A percentile compares a stretch with the other conserved stretches of the same genome.
These are phyloP conservation scores for Henckelia pumila DNA, from an alignment of 257 asterid genomes.

Conservation along the genomic window DNA sequence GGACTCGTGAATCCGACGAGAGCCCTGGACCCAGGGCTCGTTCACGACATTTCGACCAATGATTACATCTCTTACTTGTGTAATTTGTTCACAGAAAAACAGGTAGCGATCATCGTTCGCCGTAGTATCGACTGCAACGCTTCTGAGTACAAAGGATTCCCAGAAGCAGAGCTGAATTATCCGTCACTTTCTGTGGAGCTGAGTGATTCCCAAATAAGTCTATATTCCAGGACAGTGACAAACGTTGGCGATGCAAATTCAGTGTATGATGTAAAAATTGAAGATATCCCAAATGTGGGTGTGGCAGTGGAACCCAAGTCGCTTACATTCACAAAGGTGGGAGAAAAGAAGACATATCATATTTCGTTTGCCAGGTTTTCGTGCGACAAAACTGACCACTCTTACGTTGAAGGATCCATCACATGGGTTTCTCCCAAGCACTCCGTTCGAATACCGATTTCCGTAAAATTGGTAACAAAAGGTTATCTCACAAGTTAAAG, in stretches of 20 bases:
- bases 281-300: conserved; percentile 15
- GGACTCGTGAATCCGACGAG: conserved; percentile 36
- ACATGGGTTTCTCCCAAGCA: conserved; percentile 28
- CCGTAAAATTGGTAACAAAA: conserved; percentile 23
- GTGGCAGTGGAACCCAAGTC: conserved; percentile 24
- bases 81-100: conserved; percentile 18
- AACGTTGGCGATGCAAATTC: conserved; percentile 38
- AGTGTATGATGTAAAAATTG: conserved; percentile 17
- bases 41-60: conserved; percentile 23
- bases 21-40: conserved; percentile 38
- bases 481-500: too few species aligned
- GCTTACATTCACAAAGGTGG: conserved; percentile 22
- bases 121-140: conserved; percentile 12
- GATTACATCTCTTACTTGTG: conserved; percentile 36
- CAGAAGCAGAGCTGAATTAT: conserved; percentile 35
- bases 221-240: conserved; percentile 39
- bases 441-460: conserved; percentile 30
- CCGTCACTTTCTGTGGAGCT: conserved; percentile 37
- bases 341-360: conserved; percentile 20
- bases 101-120: conserved; percentile 20
- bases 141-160: background rate
- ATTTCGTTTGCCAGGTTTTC: conserved; percentile 23
- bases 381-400: background rate
- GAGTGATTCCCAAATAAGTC: background rate
- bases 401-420: conserved; percentile 28